Evolutionary conservation across 495 filamentous ascomycete genomes (phyloP).

Genomic region (Penicillium soppii): DNA sequence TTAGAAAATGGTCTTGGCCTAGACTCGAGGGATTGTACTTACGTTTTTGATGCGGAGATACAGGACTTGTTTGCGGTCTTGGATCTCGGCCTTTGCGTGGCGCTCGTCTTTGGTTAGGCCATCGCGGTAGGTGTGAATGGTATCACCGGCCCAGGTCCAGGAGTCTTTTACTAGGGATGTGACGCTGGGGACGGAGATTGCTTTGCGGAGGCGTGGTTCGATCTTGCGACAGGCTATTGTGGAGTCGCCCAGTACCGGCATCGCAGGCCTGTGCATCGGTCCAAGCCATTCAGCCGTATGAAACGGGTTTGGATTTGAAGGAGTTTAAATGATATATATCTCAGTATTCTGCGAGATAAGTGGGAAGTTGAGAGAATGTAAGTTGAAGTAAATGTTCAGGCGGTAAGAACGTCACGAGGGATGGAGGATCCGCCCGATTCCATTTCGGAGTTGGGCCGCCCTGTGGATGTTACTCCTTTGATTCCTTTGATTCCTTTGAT

Average conservation of each 20-base stretch:
- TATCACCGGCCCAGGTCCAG: slow-evolving; percentile 46
- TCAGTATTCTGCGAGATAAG: no score
- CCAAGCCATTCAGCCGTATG: slow-evolving; percentile 25
- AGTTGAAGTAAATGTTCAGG: slow-evolving; percentile 6
- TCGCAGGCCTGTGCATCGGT: slow-evolving; percentile 28
- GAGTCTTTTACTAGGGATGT: slow-evolving; percentile 32
- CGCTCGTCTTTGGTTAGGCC: slow-evolving; percentile 56
- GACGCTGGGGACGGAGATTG: slow-evolving; percentile 1
- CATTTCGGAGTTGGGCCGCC: not conserved
- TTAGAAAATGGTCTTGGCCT: slow-evolving; percentile 10
- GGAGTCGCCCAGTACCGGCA: slow-evolving; percentile 38
- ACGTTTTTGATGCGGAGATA: slow-evolving; percentile 63
- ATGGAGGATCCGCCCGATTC: not conserved
- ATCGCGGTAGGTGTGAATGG: slow-evolving; percentile 52
- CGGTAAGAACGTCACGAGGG: slow-evolving; percentile 19
- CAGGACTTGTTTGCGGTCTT: slow-evolving; percentile 63
- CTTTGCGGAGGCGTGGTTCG: slow-evolving; percentile 12
- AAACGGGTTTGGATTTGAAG: not conserved
- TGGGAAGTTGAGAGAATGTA: no score
- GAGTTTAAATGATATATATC: no score
- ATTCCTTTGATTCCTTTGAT: no score
- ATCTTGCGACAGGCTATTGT: slow-evolving; percentile 29
- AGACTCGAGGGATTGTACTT: slow-evolving; percentile 16
- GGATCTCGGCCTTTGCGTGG: slow-evolving; percentile 43
- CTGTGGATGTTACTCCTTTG: no score